Evolutionary conservation across 176 grass and related monocot genomes (phyloP), one percentile per base, ranked within the genome.

Genomic region (Aegilops umbellulata): DNA sequence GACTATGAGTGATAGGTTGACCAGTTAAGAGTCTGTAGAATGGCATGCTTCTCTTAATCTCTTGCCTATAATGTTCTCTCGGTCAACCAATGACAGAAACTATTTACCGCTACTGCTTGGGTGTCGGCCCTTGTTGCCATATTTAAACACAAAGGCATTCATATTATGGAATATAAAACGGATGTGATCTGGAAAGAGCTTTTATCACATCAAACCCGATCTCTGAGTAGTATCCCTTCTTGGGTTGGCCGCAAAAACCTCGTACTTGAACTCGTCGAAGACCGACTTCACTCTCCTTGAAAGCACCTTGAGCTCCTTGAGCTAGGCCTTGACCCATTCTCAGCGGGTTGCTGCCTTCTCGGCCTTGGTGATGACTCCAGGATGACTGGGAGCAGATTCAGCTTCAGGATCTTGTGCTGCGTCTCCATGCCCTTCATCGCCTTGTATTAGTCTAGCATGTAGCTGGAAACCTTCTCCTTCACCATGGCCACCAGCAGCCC

Each of bases 241-340:
- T 81, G 4, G 53, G 65, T 49, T 87, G 63, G 2, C 24, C 74
- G 6, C 76, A 76, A 19, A 91, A 68, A 49, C 67, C 77, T 82
- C 85, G 27, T 85, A 84, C 10, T 80, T 61, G 51, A 91, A 88
- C 12, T 88, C 86, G 10, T 91, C 89, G 17, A 91, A 77, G 42
- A 13, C 42, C 13, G 32, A 88, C 11, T 38, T 91, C 82, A 3
- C 88, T 86, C 10, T 69, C 89, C 2, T 87, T 68, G 77, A 29
- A 42, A 42, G 39, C 10, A 42, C 39, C 39, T 42, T 42, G 39
- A 10, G 10, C 9, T 42, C 39, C 39, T n/a, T 10, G 24, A 91
- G 51, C 85, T 74, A 88, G 2, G 31, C 29, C 30, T 60, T 84
- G 0, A 84, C 42, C 0, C 39, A 76, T 14, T 5, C 2, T 3